These are phyloP conservation scores for Rheum nobile DNA, from an alignment of 148 eudicot species.

Conservation along the genomic window DNA sequence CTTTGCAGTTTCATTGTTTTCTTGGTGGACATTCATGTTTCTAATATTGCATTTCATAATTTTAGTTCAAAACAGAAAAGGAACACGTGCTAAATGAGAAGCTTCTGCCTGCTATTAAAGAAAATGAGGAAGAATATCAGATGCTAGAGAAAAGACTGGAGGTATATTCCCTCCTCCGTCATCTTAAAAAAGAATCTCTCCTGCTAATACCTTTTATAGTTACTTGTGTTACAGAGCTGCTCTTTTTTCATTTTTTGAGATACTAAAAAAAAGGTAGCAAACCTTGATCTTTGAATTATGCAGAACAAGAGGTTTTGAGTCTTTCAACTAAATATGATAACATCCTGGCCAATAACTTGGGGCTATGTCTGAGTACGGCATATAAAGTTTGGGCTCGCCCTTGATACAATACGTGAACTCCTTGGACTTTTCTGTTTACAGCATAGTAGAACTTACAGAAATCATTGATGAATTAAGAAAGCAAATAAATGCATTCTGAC, in stretches of 20 bases:
- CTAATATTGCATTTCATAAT: slow-evolving; percentile 1
- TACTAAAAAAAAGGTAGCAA: neutral
- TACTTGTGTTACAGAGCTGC: neutral
- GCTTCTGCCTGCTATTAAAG: slow-evolving; percentile 42
- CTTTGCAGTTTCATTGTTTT: neutral
- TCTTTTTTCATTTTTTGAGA: neutral
- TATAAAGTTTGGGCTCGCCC: neutral
- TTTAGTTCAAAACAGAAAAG: slow-evolving; percentile 51
- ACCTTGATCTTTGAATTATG: neutral
- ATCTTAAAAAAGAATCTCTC: neutral
- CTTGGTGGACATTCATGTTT: neutral
- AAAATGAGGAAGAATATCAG: slow-evolving; percentile 38
- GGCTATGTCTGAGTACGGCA: neutral
- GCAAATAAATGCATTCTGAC: neutral
- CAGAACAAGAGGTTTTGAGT: neutral
- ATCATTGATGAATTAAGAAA: neutral
- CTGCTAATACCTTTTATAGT: slow-evolving; percentile 5
- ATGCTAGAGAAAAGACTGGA: slow-evolving; percentile 46
- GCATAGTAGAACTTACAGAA: neutral
- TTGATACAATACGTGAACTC: neutral
- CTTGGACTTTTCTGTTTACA: neutral
- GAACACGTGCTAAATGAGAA: slow-evolving; percentile 36
- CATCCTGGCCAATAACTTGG: neutral
- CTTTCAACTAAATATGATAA: neutral
- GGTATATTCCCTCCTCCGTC: slow-evolving; percentile 27